Conservation (phyloP, 441 rosid genomes). For the Mallotus japonicus region DNA sequence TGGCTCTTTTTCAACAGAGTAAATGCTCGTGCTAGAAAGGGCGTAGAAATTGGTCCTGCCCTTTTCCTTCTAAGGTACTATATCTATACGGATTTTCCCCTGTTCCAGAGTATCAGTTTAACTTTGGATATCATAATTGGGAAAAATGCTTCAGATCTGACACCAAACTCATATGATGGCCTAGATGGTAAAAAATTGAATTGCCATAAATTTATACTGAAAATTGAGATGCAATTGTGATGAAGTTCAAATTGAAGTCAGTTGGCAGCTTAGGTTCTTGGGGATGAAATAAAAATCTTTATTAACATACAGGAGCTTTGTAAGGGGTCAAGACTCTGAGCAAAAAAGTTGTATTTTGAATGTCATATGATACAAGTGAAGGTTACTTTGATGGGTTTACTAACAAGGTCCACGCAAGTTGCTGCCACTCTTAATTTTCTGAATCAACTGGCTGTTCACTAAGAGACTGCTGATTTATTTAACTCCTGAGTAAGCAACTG, state of each 20-base stretch:
- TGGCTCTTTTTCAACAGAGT: conserved; percentile 89
- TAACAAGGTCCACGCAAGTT: background rate
- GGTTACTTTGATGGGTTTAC: background rate
- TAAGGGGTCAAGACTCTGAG: no score
- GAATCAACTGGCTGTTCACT: background rate
- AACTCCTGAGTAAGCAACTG: background rate
- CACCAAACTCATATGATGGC: no score
- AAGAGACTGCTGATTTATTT: background rate
- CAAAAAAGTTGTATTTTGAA: no score
- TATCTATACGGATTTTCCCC: background rate
- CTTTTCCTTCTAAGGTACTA: conserved; percentile 63
- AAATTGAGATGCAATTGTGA: background rate
- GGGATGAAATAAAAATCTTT: background rate
- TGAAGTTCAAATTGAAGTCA: background rate
- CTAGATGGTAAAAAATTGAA: background rate
- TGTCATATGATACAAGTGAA: background rate
- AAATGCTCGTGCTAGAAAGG: conserved; percentile 79
- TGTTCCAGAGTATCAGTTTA: background rate
- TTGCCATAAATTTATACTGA: background rate
- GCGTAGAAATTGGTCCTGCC: conserved; percentile 74
- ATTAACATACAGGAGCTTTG: background rate
- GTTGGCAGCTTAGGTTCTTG: background rate
- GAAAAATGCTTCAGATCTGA: background rate
- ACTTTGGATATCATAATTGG: background rate
- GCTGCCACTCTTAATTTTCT: background rate